Evolutionary conservation across 164 flowering plant species (phyloP).

Genomic region (Vitis cinerea): DNA sequence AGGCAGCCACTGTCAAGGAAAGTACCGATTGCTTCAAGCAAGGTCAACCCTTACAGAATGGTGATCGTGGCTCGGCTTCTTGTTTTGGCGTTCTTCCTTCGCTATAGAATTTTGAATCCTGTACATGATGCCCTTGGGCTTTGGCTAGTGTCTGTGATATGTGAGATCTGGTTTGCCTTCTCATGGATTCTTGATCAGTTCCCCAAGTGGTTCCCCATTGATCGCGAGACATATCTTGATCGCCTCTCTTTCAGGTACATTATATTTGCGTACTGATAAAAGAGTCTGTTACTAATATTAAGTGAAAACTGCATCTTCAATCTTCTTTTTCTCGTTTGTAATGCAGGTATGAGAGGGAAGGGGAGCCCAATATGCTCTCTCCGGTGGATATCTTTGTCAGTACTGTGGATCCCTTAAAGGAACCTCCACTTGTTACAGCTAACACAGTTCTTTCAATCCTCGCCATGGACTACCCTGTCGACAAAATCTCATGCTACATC

Average conservation of each 20-base stretch:
- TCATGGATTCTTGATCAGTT: conserved; percentile 99
- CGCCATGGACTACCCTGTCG: conserved; percentile 94
- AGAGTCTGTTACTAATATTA: not conserved
- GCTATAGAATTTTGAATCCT: conserved; percentile 80
- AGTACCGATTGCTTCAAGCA: conserved; percentile 92
- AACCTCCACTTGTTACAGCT: conserved; percentile 91
- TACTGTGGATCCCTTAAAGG: conserved; percentile 96
- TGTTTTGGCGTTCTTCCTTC: conserved; percentile 73
- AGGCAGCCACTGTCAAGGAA: conserved; percentile 95
- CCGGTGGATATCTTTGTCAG: conserved; percentile 90
- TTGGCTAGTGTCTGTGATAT: conserved; percentile 87
- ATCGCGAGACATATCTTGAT: conserved; percentile 95
- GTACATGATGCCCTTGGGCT: conserved; percentile 91
- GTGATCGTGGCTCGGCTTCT: conserved; percentile 77
- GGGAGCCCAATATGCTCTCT: conserved; percentile 79
- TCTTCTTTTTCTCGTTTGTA: no score
- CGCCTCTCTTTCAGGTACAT: conserved; percentile 89
- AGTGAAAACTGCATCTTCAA: no score
- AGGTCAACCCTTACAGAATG: conserved; percentile 92
- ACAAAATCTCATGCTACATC: conserved; percentile 90
- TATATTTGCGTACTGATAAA: no score
- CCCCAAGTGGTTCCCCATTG: conserved; percentile 98
- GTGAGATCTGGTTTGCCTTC: conserved; percentile 95
- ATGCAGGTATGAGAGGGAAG: conserved; percentile 88
- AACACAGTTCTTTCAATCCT: conserved; percentile 87